Base-by-base conservation (phyloP, 495 filamentous ascomycete species). In the Daldinia grandis region DNA sequence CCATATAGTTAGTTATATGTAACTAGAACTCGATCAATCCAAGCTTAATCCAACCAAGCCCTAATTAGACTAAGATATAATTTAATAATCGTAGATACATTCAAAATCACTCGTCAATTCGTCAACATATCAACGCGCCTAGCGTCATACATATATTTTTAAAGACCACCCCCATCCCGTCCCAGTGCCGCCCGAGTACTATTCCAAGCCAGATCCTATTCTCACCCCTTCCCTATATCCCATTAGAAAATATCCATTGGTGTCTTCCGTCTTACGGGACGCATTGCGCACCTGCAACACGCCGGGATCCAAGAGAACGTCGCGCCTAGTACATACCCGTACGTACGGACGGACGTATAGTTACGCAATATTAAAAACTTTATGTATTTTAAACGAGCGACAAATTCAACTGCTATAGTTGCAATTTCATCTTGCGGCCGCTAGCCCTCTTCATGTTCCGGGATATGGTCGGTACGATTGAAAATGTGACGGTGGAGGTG, bases 381-480 rank as follows among this genome's bases (percentile, higher is more conserved):
- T 47, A 47, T 10, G 9, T 47, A 24, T 47, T 24, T 24, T 21
- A 47, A 47, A 47, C 5, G 42, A 47, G 42, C 19, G 42, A 24
- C 19, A 24, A 8, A 1, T 47, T 47, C 1, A 9, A 19, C 19
- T 8, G 0, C n/a, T 8, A 19, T 30, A 17, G 49, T 14, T 12
- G 25, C n/a, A 30, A 10, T n/a, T 30, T 7, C 4, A n/a, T 12
- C 27, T n/a, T 28, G 6, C 6, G 10, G 49, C 5, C 15, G 49
- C 4, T 51, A n/a, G 25, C 15, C 19, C 10, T 19, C 28, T 56
- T 71, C 28, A 76, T 55, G 73, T 74, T 49, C 73, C 73, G 0
- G 70, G 70, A 14, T 77, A 77, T 12, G 73, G 70, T 3, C 59
- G 67, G 42, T 77, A 77, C 2, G 75, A 74, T 24, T 72, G 68